Evolutionary conservation across 441 rosid species (phyloP).

Genomic region (Pelargonium australe): DNA sequence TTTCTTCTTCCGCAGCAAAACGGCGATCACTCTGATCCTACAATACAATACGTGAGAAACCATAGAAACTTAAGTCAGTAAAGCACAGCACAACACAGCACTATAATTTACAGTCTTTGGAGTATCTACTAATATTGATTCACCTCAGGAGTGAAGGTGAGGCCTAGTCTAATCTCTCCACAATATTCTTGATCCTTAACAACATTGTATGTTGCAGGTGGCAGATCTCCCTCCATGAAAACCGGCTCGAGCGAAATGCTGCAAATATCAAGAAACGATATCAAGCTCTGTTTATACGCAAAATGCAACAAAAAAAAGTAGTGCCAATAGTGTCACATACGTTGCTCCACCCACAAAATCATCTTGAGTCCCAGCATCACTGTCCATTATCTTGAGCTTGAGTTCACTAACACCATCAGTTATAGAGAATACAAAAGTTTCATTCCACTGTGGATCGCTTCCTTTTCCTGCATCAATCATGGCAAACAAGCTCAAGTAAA

Average conservation of each 20-base stretch:
- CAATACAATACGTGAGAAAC: not conserved
- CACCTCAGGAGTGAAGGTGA: constrained; percentile 25
- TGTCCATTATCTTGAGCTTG: constrained; percentile 49
- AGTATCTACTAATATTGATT: not conserved
- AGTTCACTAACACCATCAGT: constrained; percentile 45
- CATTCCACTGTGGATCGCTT: constrained; percentile 65
- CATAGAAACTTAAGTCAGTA: not conserved
- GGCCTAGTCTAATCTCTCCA: constrained; percentile 22
- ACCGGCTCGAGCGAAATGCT: constrained; percentile 21
- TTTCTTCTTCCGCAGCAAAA: constrained; percentile 22
- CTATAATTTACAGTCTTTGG: not conserved
- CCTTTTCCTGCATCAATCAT: constrained; percentile 40
- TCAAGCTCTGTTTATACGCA: not conserved
- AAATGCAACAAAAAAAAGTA: not conserved
- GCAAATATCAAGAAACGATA: not conserved
- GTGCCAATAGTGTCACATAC: constrained; percentile 28
- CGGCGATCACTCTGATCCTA: constrained; percentile 17
- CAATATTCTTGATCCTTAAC: constrained; percentile 24
- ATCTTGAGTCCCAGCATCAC: constrained; percentile 39
- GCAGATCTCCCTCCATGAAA: constrained; percentile 17
- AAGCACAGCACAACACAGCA: not conserved
- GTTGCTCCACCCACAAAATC: constrained; percentile 56
- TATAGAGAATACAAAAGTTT: constrained; percentile 58
- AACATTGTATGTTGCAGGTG: constrained; percentile 19
- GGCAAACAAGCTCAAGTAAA: too few species aligned